Base-by-base conservation (phyloP, 495 filamentous ascomycete species). In the Penicillium steckii region DNA sequence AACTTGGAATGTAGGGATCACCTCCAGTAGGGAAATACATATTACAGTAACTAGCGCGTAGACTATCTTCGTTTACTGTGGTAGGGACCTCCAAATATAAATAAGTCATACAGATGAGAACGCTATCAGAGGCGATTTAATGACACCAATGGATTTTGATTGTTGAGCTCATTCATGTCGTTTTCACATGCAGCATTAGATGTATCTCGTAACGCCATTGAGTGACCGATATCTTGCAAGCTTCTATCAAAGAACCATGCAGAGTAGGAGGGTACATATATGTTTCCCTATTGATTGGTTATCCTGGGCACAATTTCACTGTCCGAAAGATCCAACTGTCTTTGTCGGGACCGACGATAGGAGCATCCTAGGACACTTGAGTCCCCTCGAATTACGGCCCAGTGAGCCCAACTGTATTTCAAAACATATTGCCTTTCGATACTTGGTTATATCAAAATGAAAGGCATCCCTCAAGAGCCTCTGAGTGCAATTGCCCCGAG, bases 401-500 rank as follows among this genome's bases (percentile, higher is more conserved):
- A 45, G 41, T 13, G 9, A 37, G 18, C 10, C 3, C 33, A n/a
- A 18, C 18, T 37, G 26, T 6, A 15, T 8, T 37, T 5, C 17
- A 3, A 13, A 13, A 30, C n/a, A 10, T 13, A 30, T 30, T 12
- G n/a, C 5, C 18, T 6, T 8, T 25, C 8, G 13, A 22, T 21
- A 24, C 23, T 23, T 9, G 23, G 38, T 41, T 9, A 41, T 44
- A 17, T 44, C 4, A 12, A 44, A 9, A 3, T 43, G 35, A 30
- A 45, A 21, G 0, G 10, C 8, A 2, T 1, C 29, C 8, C 30
- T 46, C 73, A 74, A 21, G 76, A 71, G 22, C 85, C 84, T 44
- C 87, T 77, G 61, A 94, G 64, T 6, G 89, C 90, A 78, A 95
- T 90, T 19, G 80, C 74, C 22, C 86, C 87, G 26, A 94, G 45